Conservation (phyloP, 108 stramenopile species). For the Nitzschia putrida region DNA sequence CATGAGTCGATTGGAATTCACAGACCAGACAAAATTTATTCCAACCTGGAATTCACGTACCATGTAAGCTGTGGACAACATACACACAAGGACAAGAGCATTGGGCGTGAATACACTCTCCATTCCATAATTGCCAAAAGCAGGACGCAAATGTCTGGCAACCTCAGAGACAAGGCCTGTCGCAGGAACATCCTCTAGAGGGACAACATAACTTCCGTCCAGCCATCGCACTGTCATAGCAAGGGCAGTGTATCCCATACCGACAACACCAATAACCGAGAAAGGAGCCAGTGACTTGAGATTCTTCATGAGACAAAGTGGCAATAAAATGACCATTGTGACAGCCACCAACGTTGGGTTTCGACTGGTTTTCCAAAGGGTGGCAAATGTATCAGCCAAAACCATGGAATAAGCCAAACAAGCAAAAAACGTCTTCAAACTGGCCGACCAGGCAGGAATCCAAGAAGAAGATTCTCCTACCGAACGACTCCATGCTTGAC, state of each 20-base stretch:
- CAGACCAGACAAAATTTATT: not conserved
- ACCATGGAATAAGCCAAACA: constrained; percentile 94
- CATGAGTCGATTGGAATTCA: not conserved
- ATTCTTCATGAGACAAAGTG: constrained; percentile 89
- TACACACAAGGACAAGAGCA: constrained; percentile 90
- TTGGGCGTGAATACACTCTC: constrained; percentile 68
- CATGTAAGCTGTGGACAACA: constrained; percentile 96
- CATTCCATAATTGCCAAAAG: constrained; percentile 71
- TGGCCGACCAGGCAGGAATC: constrained; percentile 83
- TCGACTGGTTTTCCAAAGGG: constrained; percentile 63
- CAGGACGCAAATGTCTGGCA: constrained; percentile 58
- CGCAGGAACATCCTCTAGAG: constrained; percentile 31
- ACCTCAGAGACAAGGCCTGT: constrained; percentile 42
- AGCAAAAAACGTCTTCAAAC: constrained; percentile 86
- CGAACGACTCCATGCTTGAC: constrained; percentile 86
- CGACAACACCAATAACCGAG: constrained; percentile 74
- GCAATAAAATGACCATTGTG: constrained; percentile 76
- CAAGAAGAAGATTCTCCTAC: constrained; percentile 75
- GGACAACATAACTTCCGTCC: constrained; percentile 73
- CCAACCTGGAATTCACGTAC: constrained; percentile 16
- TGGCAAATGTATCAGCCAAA: constrained; percentile 86
- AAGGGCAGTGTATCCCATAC: constrained; percentile 84
- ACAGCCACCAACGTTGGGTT: constrained; percentile 61
- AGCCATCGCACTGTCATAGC: constrained; percentile 80
- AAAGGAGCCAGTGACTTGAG: constrained; percentile 84